These are phyloP conservation scores for Hypholoma sublateritium DNA, from an alignment of 768 basidiomycete species.

Conservation along the genomic window DNA sequence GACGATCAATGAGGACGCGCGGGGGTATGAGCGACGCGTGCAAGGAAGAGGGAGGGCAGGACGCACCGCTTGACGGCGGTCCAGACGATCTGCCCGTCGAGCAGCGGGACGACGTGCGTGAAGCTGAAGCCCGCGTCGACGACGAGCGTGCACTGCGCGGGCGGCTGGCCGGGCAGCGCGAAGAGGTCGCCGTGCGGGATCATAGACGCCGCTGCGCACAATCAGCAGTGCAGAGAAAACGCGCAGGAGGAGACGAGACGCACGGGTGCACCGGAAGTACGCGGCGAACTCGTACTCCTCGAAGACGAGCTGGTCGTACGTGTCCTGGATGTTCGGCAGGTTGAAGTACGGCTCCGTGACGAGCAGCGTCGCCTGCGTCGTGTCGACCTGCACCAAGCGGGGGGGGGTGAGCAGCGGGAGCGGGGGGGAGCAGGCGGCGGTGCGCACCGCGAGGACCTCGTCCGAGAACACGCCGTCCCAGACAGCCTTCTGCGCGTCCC, in stretches of 20 bases:
- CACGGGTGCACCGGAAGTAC: conserved; percentile 81
- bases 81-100: conserved; percentile 76
- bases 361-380: conserved; percentile 70
- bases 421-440: conserved; percentile 5
- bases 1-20: no score
- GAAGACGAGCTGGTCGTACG: conserved; percentile 94
- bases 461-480: conserved; percentile 90
- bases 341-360: conserved; percentile 96
- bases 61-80: conserved; percentile 75
- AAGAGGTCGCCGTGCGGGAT: conserved; percentile 78
- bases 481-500: conserved; percentile 93
- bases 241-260: conserved; percentile 26
- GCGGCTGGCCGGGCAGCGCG: conserved; percentile 40
- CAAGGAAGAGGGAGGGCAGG: neutral
- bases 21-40: no score
- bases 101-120: conserved; percentile 86
- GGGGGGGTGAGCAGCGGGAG: conserved; percentile 1
- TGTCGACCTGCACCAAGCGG: conserved; percentile 55
- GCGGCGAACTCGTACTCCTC: conserved; percentile 94
- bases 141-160: conserved; percentile 78
- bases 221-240: conserved; percentile 1
- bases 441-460: conserved; percentile 60
- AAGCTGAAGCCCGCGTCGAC: conserved; percentile 94
- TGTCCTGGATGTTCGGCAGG: conserved; percentile 85
- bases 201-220: conserved; percentile 69